Conservation (phyloP, 371 early-diverging fungal species). For the Mortierella sp. region DNA sequence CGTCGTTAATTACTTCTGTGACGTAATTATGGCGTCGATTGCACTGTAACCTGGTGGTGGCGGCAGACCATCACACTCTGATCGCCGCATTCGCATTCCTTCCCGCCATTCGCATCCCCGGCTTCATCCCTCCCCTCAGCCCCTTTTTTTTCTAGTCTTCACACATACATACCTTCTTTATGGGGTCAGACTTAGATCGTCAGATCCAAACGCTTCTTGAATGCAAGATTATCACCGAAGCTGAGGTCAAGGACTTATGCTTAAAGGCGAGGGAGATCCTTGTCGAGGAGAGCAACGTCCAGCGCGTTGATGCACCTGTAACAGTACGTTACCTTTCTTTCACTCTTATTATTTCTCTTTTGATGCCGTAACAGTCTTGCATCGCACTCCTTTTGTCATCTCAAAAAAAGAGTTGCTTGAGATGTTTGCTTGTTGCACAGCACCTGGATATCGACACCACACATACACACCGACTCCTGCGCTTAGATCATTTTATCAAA, state of each 20-base stretch:
- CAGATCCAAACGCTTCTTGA: conserved; percentile 89
- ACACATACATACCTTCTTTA: conserved; percentile 17
- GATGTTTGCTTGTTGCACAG: conserved; percentile 6
- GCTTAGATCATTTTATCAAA: neutral
- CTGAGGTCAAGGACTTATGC: conserved; percentile 94
- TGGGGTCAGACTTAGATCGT: conserved; percentile 66
- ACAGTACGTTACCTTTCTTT: conserved; percentile 73
- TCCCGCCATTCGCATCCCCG: neutral
- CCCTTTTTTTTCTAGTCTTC: neutral
- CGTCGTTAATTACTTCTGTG: too few species aligned
- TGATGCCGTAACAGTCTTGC: neutral
- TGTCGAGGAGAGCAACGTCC: conserved; percentile 96
- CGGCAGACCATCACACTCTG: neutral
- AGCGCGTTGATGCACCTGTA: conserved; percentile 96
- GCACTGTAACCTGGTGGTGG: too few species aligned
- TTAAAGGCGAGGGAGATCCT: conserved; percentile 95
- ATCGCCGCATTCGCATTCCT: neutral
- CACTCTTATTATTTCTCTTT: neutral
- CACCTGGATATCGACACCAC: neutral
- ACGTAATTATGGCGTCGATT: too few species aligned
- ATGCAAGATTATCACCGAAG: conserved; percentile 94
- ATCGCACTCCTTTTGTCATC: neutral
- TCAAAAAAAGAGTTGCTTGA: neutral
- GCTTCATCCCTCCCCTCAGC: neutral
- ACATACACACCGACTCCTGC: neutral